phyloP scores from a whole-genome alignment of 202 grass and related monocot genomes.

The Saccharum hybrid region DNA sequence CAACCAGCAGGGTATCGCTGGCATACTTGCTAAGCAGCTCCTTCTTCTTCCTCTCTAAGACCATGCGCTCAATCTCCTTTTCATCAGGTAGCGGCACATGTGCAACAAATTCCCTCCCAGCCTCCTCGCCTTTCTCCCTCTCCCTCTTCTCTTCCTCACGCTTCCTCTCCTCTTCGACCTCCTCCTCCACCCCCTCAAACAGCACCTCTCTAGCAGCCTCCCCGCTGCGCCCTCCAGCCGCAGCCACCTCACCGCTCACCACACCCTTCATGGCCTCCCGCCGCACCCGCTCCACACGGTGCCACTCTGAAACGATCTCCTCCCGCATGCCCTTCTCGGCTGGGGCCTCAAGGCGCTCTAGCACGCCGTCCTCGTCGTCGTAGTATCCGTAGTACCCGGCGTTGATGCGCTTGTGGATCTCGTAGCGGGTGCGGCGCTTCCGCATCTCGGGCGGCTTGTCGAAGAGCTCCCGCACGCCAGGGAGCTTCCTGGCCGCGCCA shows the following conservation, averaged over 20 bases:
- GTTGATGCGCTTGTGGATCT: conserved; percentile 95
- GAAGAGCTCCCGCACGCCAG: conserved; percentile 90
- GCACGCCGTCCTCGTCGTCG: conserved; percentile 90
- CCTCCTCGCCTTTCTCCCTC: conserved; percentile 57
- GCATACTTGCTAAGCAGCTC: conserved; percentile 91
- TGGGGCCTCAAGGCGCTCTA: conserved; percentile 75
- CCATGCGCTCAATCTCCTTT: conserved; percentile 91
- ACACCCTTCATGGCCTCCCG: conserved; percentile 86
- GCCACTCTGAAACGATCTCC: conserved; percentile 58
- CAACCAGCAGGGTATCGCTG: conserved; percentile 66
- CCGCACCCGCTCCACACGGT: conserved; percentile 70
- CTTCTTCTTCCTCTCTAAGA: conserved; percentile 91
- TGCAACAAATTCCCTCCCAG: conserved; percentile 75
- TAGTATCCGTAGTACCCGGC: conserved; percentile 91
- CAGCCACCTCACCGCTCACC: conserved; percentile 76
- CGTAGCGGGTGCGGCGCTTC: conserved; percentile 82
- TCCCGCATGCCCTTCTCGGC: conserved; percentile 70
- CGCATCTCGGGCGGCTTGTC: conserved; percentile 83
- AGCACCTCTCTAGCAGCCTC: conserved; percentile 68
- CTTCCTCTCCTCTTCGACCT: conserved; percentile 91
- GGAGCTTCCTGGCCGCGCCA: conserved; percentile 94
- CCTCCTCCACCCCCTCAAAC: conserved; percentile 92
- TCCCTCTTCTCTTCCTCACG: conserved; percentile 66
- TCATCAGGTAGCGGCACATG: conserved; percentile 89
- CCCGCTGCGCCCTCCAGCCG: conserved; percentile 42